Conservation (phyloP, 345 rosid species). For the Microcos paniculata region DNA sequence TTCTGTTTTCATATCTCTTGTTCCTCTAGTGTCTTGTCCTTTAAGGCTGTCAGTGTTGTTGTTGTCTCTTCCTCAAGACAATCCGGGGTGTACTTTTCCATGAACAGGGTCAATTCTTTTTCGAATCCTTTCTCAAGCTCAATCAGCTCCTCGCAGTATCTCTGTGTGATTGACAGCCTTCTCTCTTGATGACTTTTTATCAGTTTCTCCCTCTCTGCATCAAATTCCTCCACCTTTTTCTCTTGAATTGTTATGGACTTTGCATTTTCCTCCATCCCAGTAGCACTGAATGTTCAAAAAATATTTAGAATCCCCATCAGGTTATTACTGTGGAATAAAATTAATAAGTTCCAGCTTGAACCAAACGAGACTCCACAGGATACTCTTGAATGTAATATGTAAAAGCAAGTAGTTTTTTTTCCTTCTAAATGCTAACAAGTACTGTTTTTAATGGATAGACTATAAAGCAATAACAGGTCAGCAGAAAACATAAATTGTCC, state of each 20-base stretch:
- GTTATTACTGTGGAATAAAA: background rate
- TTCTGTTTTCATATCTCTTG: background rate
- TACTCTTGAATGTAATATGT: background rate
- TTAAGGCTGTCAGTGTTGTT: background rate
- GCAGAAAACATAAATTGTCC: background rate
- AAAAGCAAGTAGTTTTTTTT: background rate
- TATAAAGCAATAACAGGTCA: background rate
- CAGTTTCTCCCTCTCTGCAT: conserved; percentile 35
- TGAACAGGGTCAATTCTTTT: conserved; percentile 23
- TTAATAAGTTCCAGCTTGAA: background rate
- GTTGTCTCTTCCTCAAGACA: background rate
- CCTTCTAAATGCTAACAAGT: background rate
- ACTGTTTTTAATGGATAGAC: background rate
- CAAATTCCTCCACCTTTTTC: conserved; percentile 30
- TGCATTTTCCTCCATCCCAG: conserved; percentile 20
- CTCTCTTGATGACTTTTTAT: conserved; percentile 25
- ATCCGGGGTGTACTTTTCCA: conserved; percentile 25
- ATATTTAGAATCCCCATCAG: background rate
- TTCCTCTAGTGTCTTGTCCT: background rate
- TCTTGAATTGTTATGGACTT: conserved; percentile 17
- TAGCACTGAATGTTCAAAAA: conserved; percentile 8
- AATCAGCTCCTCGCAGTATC: conserved; percentile 32
- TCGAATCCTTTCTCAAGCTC: conserved; percentile 32
- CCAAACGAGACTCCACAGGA: background rate
- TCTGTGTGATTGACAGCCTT: conserved; percentile 26